Conservation (phyloP, 148 eudicot genomes). For the Amaranthus cruentus region DNA sequence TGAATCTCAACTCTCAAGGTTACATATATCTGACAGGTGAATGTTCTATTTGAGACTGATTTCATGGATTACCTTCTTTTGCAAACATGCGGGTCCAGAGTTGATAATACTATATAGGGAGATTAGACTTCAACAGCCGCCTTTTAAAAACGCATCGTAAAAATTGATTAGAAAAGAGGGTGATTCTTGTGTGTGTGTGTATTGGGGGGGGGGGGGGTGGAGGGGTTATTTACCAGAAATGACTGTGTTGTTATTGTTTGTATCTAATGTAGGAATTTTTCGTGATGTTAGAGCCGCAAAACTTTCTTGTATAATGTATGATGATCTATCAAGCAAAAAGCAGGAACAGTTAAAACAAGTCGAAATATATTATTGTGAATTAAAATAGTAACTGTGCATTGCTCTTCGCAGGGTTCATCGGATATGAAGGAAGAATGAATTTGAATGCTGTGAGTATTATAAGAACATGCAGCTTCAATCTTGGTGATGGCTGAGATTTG, state of each 20-base stretch:
- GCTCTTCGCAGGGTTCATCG: not conserved
- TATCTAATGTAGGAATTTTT: too few species aligned
- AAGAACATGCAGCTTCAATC: not conserved
- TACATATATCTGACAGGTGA: not conserved
- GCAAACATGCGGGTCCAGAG: not conserved
- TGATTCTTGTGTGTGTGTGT: too few species aligned
- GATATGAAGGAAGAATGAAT: not conserved
- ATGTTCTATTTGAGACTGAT: not conserved
- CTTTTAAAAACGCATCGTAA: not conserved
- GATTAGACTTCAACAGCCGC: not conserved
- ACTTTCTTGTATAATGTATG: not conserved
- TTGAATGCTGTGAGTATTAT: not conserved
- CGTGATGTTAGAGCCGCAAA: not conserved
- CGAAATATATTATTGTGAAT: not conserved
- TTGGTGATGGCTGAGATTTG: not conserved
- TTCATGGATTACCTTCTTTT: not conserved
- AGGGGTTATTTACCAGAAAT: too few species aligned
- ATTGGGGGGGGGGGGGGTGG: too few species aligned
- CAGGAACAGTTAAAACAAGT: not conserved
- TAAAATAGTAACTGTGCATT: not conserved
- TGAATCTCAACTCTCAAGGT: not conserved
- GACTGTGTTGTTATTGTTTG: too few species aligned
- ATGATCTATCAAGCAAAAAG: not conserved
- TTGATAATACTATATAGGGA: not conserved
- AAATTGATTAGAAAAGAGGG: not conserved